Evolutionary conservation across 345 rosid species (phyloP).

Genomic region (Arabis alpina): DNA sequence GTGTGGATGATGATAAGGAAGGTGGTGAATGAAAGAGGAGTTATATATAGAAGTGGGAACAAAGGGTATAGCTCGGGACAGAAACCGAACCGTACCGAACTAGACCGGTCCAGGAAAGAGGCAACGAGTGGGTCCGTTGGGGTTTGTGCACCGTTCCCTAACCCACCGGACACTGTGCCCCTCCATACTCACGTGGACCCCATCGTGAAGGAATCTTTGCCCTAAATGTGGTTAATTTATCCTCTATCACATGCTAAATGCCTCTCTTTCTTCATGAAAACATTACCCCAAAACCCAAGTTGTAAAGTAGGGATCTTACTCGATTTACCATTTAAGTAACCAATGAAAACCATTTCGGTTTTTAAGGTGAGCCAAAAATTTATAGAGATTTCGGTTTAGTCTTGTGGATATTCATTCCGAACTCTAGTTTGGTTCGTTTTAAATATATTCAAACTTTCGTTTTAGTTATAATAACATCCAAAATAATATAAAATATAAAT

Average conservation of each 20-base stretch:
- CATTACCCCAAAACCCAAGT: conserved; percentile 2
- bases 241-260: conserved; percentile 26
- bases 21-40: conserved; percentile 34
- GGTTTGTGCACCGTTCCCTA: conserved; percentile 68
- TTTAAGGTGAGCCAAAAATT: neutral
- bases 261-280: conserved; percentile 41
- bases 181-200: conserved; percentile 43
- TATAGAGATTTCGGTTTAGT: conserved; percentile 4
- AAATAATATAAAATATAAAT: too few relatives aligned
- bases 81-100: conserved; percentile 40
- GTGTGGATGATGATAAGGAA: conserved; percentile 30
- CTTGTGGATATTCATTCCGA: neutral
- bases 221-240: conserved; percentile 36
- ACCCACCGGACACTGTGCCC: conserved; percentile 59
- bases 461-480: too few relatives aligned
- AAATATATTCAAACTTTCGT: too few relatives aligned
- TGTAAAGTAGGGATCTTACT: conserved; percentile 20
- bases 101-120: conserved; percentile 60
- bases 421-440: too few relatives aligned
- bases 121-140: conserved; percentile 67
- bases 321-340: conserved; percentile 2
- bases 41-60: conserved; percentile 46
- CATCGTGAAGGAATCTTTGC: conserved; percentile 42
- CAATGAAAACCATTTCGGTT: neutral
- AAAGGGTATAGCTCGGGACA: conserved; percentile 44